Conservation (phyloP, 129 eudicot genomes). For the Erigeron canadensis region DNA sequence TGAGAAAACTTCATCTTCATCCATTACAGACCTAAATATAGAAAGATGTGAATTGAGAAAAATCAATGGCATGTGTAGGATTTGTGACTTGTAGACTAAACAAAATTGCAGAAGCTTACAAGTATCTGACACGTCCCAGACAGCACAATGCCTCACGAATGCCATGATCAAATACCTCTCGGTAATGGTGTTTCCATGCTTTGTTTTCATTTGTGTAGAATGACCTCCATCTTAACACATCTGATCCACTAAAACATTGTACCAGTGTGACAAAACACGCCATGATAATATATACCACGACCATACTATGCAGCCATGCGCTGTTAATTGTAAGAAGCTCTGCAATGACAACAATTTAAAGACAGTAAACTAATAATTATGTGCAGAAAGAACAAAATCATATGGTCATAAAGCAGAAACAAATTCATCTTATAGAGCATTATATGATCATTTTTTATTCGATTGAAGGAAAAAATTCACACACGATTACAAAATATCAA, state of each 20-base stretch:
- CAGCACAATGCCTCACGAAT: conserved; percentile 87
- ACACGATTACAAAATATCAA: neutral
- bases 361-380: conserved; percentile 18
- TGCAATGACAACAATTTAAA: conserved; percentile 32
- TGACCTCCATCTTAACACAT: conserved; percentile 74
- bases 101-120: conserved; percentile 43
- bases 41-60: conserved; percentile 1
- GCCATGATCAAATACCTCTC: conserved; percentile 75
- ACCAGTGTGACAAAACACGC: conserved; percentile 46
- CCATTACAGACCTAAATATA: conserved; percentile 45
- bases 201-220: conserved; percentile 57
- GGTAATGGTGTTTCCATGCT: conserved; percentile 73
- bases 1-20: conserved; percentile 75
- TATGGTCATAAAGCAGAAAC: no score
- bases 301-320: conserved; percentile 38
- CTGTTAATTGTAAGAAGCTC: conserved; percentile 35
- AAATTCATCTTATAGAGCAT: no score
- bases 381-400: neutral
- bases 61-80: conserved; percentile 11
- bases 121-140: conserved; percentile 73
- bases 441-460: no score
- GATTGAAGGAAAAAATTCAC: no score
- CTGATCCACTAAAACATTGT: conserved; percentile 64
- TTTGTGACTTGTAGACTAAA: conserved; percentile 10
- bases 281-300: conserved; percentile 39